Evolutionary conservation across 805 yeast genomes (phyloP), one percentile per base, ranked within the genome.

Genomic region (Zygotorulaspora florentina): DNA sequence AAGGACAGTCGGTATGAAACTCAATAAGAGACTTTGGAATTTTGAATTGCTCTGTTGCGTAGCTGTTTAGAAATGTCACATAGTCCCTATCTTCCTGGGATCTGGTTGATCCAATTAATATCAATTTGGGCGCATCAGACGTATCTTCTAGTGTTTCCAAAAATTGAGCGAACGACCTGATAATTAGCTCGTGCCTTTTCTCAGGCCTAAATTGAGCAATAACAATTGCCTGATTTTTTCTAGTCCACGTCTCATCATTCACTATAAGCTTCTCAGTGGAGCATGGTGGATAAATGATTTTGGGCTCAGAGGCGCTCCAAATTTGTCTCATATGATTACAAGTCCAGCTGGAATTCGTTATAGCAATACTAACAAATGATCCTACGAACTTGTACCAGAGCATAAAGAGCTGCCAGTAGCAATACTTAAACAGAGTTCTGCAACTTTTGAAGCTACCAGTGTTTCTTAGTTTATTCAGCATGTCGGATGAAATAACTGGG

Each of bases 171-270:
- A 77, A 95, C 52, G 89, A 82, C 8, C 65, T 51, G 37, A 93
- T 65, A 3, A 89, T 76, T 42, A 93, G 68, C 20, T 68, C 73
- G 62, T 93, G 98, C 50, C 99, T 78, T 66, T 93, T 93, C 63
- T 93, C 99, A 1, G 96, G 93, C 47, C 99, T 79, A 67, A 87
- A 93, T 66, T 93, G 99, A 0, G 97, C 98, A 39, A 93, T 68
- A 45, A 66, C 67, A 1, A 72, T 56, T 20, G 62, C 58, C 55
- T 64, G 55, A 51, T 59, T 58, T 55, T 69, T 49, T 61, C 81
- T 59, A 62, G 65, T 27, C 48, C 59, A 55, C 40, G 47, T 35
- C 47, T 56, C 47, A 47, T 56, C 43, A 54, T 58, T 48, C 20
- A 54, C 53, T 15, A 68, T 61, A 40, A 77, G 63, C 28, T 71